Percentiles rank a stretch among this genome's conserved stretches.
Conservation (phyloP, 1,139 yeast genomes). For the Protomyces inouyei region DNA sequence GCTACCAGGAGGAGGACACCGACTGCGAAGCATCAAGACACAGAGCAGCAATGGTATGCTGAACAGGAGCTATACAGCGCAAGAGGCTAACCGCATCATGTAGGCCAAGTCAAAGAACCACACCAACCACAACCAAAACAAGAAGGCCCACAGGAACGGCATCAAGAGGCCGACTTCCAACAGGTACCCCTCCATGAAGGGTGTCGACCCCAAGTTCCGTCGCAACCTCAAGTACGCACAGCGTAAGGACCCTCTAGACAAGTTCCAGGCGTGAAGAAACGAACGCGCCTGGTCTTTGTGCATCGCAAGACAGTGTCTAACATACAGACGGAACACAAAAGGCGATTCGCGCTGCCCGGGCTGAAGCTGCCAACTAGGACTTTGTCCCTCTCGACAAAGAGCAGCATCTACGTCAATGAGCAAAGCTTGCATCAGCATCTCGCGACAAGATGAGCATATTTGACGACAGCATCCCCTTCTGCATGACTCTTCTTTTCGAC, state of each 20-base stretch:
- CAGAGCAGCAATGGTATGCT: neutral
- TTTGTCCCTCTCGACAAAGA: no score
- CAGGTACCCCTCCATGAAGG: constrained; percentile 97
- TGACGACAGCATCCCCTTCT: neutral
- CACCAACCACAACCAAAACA: constrained; percentile 98
- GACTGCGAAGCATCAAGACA: neutral
- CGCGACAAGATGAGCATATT: neutral
- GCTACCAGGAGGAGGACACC: neutral
- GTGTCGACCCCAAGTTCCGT: constrained; percentile 98
- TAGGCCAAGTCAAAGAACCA: constrained; percentile 99
- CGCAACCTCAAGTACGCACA: constrained; percentile 73
- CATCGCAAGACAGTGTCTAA: neutral
- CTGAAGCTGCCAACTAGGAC: neutral
- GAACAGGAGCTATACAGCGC: neutral
- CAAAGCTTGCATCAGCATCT: neutral
- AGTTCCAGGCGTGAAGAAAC: neutral
- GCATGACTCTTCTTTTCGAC: neutral
- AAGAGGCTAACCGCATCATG: constrained; percentile 35
- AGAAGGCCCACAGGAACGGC: constrained; percentile 97
- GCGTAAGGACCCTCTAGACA: neutral
- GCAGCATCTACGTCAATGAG: no score
- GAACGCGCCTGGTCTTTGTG: neutral
- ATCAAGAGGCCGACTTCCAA: constrained; percentile 97
- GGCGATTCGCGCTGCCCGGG: neutral
- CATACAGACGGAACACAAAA: neutral